phyloP scores from a whole-genome alignment of 805 yeast species.

The Kodamaea kaohsiungensis region DNA sequence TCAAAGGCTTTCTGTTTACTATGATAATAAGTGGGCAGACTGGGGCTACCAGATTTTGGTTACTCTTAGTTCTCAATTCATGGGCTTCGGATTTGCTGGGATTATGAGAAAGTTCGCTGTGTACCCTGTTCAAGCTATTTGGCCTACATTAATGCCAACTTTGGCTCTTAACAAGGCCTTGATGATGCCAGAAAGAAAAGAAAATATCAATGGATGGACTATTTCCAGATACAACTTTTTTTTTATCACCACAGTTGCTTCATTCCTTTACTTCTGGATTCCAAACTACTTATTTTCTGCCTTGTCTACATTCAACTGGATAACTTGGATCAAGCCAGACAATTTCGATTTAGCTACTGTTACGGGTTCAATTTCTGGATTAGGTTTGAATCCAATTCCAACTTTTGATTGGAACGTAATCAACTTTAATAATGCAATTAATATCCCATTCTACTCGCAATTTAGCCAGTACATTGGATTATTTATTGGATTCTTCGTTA shows the following conservation, averaged over 20 bases:
- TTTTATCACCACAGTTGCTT: slow-evolving; percentile 13
- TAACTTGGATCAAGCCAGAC: slow-evolving; percentile 31
- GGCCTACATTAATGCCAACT: slow-evolving; percentile 48
- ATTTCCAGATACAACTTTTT: slow-evolving; percentile 26
- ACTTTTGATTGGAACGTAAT: slow-evolving; percentile 31
- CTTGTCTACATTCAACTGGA: slow-evolving; percentile 31
- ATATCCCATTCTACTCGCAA: slow-evolving; percentile 26
- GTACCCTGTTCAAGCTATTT: slow-evolving; percentile 51
- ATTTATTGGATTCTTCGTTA: slow-evolving; percentile 22
- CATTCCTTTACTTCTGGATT: slow-evolving; percentile 31
- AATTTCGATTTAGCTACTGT: slow-evolving; percentile 25
- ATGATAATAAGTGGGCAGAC: slow-evolving; percentile 29
- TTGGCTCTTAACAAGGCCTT: slow-evolving; percentile 31
- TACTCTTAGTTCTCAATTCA: slow-evolving; percentile 23
- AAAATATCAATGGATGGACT: slow-evolving; percentile 34
- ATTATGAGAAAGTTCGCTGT: slow-evolving; percentile 38
- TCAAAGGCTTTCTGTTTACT: slow-evolving; percentile 19
- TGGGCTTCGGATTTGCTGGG: slow-evolving; percentile 35
- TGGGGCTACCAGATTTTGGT: slow-evolving; percentile 27
- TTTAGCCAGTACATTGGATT: slow-evolving; percentile 26
- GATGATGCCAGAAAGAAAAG: slow-evolving; percentile 25
- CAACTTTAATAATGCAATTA: slow-evolving; percentile 17
- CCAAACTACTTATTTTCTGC: slow-evolving; percentile 29
- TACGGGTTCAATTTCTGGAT: slow-evolving; percentile 26
- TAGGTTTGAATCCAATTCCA: slow-evolving; percentile 33